Evolutionary conservation across 1,139 yeast species (phyloP), one percentile per base, ranked within the genome.

Genomic region (Scheffersomyces insectosa): DNA sequence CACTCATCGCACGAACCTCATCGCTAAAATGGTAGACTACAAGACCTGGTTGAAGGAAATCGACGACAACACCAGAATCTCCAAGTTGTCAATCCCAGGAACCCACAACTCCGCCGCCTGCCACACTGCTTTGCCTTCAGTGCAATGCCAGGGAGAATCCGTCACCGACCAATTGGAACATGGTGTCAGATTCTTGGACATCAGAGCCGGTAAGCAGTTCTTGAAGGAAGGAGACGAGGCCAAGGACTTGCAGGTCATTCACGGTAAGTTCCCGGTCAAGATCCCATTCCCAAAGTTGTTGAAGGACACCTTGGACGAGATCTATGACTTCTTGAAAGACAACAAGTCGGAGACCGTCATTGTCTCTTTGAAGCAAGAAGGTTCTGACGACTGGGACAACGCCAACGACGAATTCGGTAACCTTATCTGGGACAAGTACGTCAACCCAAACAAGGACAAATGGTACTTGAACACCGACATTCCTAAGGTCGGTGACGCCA

Each of bases 51-150:
- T 82, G 68, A 62, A 65, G 36, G 72, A 75, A 11, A 59, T 85
- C 45, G 65, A 70, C 45, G 88, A 83, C 60, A 70, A 81, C 60
- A 68, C 75, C 34, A 58, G 59, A 33, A 50, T 86, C 39, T 71
- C 85, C 6, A 67, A 75, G 50, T 70, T 87, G 45, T 72, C 91
- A 0, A 72, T 86, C 44, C 90, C 95, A 5, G 95, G 95, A 12
- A 85, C 95, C 13, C 95, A 87, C 68, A 86, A 86, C 58, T 75
- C 88, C 28, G 89, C 87, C 10, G 93, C 95, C 9, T 80, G 79
- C 55, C 83, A 84, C 61, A 68, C 79, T n/a, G 85, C 93, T 1
- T 70, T 85, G 41, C 93, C 93, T 15, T 82, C 89, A 0, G 93
- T 86, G 29, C 85, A 83, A 60, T 87, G 95, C 62, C 95, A 87